Conservation (phyloP, 1,284 basidiomycete species). For the Sporisorium iseilematis-ciliati region DNA sequence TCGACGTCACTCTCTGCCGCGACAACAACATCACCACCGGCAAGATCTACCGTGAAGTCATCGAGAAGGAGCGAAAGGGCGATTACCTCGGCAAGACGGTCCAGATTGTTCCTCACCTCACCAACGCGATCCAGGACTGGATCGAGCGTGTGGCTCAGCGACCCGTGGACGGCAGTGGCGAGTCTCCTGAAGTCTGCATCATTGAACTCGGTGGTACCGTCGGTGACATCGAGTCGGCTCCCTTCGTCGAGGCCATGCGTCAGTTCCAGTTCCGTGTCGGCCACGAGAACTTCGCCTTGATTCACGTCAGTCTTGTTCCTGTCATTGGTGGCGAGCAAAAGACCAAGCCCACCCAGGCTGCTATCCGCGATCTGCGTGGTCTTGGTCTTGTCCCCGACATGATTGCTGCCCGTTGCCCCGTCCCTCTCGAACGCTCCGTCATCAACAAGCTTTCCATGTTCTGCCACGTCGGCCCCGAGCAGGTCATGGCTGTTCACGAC, state of each 20-base stretch:
- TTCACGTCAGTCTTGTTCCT: slow-evolving; percentile 97
- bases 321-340: slow-evolving; percentile 99
- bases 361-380: slow-evolving; percentile 91
- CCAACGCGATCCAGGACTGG: slow-evolving; percentile 98
- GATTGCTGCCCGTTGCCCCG: slow-evolving; percentile 86
- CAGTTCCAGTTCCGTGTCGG: slow-evolving; percentile 99
- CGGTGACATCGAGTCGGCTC: slow-evolving; percentile 94
- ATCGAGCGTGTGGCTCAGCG: slow-evolving; percentile 93
- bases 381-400: slow-evolving; percentile 93
- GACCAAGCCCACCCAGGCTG: slow-evolving; percentile 98
- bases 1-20: slow-evolving; percentile 90
- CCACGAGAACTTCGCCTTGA: slow-evolving; percentile 94
- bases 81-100: slow-evolving; percentile 99
- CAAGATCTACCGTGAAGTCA: slow-evolving; percentile 96
- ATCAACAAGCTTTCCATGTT: slow-evolving; percentile 99
- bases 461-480: slow-evolving; percentile 92
- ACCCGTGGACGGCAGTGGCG: slow-evolving; percentile 92
- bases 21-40: slow-evolving; percentile 99
- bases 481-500: slow-evolving; percentile 96
- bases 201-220: slow-evolving; percentile 96
- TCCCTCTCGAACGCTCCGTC: slow-evolving; percentile 81
- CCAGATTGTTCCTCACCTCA: slow-evolving; percentile 96
- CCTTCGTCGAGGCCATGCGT: slow-evolving; percentile 98
- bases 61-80: slow-evolving; percentile 95
- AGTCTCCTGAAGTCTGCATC: slow-evolving; percentile 96